Evolutionary conservation across 345 rosid genomes (phyloP), one percentile per base, ranked within the genome.

Genomic region (Populus nigra): DNA sequence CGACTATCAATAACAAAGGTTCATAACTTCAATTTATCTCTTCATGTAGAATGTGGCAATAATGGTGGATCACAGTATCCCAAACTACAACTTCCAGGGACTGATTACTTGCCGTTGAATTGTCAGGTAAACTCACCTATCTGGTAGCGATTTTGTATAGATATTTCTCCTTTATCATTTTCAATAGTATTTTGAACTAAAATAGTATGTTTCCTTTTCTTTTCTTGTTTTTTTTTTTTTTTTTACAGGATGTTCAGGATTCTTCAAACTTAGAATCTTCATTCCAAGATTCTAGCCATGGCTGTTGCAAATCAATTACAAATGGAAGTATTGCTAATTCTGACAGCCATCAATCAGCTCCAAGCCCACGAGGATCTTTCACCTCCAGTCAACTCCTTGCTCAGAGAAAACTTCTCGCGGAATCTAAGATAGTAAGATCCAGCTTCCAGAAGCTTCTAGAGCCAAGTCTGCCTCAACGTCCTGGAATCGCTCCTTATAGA

Each of bases 361-460:
- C 76, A 76, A 77, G 83, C 23, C 73, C 87, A 25, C 85, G 88
- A 25, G 86, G 88, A 85, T 76, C 88, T 73, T 81, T 88, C 73
- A 53, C 75, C 71, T 86, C 91, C 41, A 63, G 78, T 80, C 93
- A 89, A 53, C 89, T 93, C 59, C 80, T 86, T 75, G 88, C 87
- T 23, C 99, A 93, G 76, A 87, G 91, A 83, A 93, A 93, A 87
- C 77, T 90, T 20, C 92, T 88, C 78, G 89, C 93, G 8, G 98
- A 96, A 74, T 87, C 98, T 71, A 87, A 89, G 70, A 82, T 91
- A 59, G 99, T 97, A 80, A 88, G 91, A 84, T 88, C 93, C 73
- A 93, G 97, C 86, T 93, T 96, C 84, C 99, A 90, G 75, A 96
- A 92, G 85, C 96, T 96, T 85, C 87, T 96, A 73, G 99, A 96